Evolutionary conservation across 345 rosid species (phyloP).

Genomic region (Eucalyptus regnans): DNA sequence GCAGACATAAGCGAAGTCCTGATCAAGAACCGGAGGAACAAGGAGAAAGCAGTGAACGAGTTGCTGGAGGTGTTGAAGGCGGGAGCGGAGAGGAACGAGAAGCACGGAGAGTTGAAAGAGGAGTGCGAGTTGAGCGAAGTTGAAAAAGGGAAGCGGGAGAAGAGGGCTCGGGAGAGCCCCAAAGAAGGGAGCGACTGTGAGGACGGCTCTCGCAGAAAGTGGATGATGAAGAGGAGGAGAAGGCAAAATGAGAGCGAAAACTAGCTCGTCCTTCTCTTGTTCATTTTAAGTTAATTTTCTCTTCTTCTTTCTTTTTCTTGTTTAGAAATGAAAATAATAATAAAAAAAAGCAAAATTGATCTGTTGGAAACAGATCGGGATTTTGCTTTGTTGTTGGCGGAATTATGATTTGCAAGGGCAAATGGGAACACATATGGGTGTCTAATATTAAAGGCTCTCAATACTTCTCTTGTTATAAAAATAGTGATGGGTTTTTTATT

Average conservation of each 20-base stretch:
- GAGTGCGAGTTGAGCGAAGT: slow-evolving; percentile 2
- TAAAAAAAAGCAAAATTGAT: background rate
- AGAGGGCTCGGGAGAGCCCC: background rate
- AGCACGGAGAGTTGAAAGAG: slow-evolving; percentile 3
- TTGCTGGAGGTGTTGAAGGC: slow-evolving; percentile 36
- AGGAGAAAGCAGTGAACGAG: slow-evolving; percentile 46
- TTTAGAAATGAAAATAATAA: background rate
- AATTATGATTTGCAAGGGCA: background rate
- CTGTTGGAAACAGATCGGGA: background rate
- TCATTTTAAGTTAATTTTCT: background rate
- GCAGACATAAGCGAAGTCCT: background rate
- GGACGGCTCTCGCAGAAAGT: background rate
- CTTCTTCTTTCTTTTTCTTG: no score
- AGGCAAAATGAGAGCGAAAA: background rate
- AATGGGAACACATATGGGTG: background rate
- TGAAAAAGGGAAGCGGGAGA: slow-evolving; percentile 7
- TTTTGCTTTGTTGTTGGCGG: background rate
- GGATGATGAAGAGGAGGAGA: background rate
- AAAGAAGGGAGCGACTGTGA: slow-evolving; percentile 8
- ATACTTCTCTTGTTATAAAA: background rate
- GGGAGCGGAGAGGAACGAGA: slow-evolving; percentile 28
- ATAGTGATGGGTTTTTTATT: no score
- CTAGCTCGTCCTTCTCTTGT: background rate
- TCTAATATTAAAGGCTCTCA: background rate
- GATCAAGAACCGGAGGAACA: background rate